A percentile compares a stretch with the other conserved stretches of the same genome.
These are phyloP conservation scores for Stagonosporopsis rhizophila DNA, from an alignment of 2,329 filamentous ascomycete genomes.

Conservation along the genomic window DNA sequence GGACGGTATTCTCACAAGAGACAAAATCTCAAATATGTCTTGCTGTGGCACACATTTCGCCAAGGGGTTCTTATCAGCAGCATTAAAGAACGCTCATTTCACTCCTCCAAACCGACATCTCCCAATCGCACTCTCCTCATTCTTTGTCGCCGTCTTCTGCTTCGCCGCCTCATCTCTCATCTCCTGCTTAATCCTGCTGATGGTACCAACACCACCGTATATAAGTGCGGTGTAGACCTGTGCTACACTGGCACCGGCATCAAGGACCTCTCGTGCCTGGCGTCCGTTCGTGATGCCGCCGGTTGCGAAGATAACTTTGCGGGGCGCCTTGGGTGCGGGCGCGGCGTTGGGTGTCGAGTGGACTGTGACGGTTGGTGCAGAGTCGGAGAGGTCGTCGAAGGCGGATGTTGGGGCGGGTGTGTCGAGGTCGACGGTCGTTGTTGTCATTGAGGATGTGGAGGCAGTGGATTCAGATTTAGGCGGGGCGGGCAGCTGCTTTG, in stretches of 20 bases:
- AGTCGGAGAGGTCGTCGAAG: constrained; percentile 40
- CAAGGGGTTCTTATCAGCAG: too few relatives aligned
- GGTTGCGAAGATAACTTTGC: constrained; percentile 90
- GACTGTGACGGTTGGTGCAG: constrained; percentile 36
- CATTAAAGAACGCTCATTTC: too few relatives aligned
- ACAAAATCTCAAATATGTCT: too few relatives aligned
- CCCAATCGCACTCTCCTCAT: background rate
- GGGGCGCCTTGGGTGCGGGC: constrained; percentile 40
- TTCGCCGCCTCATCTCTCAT: constrained; percentile 54
- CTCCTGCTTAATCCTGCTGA: constrained; percentile 60
- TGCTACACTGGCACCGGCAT: constrained; percentile 87
- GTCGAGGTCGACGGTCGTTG: constrained; percentile 29
- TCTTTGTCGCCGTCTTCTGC: constrained; percentile 31
- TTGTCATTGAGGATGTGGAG: constrained; percentile 19
- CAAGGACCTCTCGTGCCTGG: constrained; percentile 80
- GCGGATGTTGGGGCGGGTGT: constrained; percentile 32
- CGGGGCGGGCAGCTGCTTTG: constrained; percentile 32
- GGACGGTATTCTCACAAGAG: too few relatives aligned
- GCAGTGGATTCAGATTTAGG: constrained; percentile 1
- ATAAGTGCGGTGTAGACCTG: constrained; percentile 87
- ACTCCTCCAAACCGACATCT: background rate
- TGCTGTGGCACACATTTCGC: too few relatives aligned
- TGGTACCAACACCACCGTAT: constrained; percentile 68
- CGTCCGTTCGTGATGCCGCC: constrained; percentile 90
- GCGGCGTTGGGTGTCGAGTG: constrained; percentile 27